phyloP scores from a whole-genome alignment of 352 stramenopile genomes.

The Globisporangium canariense region DNA sequence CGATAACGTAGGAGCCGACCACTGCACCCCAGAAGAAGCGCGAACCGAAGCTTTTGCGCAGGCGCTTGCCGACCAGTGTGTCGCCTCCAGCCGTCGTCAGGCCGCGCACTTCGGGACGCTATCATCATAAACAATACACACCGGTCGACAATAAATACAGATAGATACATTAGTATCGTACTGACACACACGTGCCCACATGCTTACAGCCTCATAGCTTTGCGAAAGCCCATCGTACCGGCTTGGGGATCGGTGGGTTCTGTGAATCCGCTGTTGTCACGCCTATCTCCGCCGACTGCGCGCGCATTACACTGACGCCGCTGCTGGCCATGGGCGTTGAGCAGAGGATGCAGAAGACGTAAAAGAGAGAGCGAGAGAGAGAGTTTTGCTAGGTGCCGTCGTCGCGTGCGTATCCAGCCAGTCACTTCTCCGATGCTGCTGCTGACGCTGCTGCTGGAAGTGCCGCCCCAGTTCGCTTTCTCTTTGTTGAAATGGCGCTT shows the following conservation, averaged over 20 bases:
- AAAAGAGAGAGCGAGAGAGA: background rate
- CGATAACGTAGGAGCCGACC: constrained; percentile 52
- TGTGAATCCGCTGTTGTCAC: background rate
- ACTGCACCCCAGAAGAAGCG: constrained; percentile 64
- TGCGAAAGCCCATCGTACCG: background rate
- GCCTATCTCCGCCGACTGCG: background rate
- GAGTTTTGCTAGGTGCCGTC: background rate
- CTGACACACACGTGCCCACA: background rate
- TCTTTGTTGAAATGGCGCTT: background rate
- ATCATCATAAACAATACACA: background rate
- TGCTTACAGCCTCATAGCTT: background rate
- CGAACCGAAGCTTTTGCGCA: constrained; percentile 69
- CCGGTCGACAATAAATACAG: background rate
- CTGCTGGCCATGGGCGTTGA: background rate
- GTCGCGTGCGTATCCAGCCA: background rate
- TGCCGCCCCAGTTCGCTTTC: background rate
- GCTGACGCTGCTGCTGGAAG: background rate
- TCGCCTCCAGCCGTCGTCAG: background rate
- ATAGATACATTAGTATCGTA: background rate
- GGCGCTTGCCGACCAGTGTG: constrained; percentile 32
- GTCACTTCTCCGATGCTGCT: background rate
- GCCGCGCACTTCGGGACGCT: background rate
- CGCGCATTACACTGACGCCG: background rate
- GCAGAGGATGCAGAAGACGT: background rate
- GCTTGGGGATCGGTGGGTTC: background rate